A percentile compares a stretch with the other conserved stretches of the same genome.
phyloP scores from a whole-genome alignment of 164 flowering plant species.

The Nymphaea thermarum region DNA sequence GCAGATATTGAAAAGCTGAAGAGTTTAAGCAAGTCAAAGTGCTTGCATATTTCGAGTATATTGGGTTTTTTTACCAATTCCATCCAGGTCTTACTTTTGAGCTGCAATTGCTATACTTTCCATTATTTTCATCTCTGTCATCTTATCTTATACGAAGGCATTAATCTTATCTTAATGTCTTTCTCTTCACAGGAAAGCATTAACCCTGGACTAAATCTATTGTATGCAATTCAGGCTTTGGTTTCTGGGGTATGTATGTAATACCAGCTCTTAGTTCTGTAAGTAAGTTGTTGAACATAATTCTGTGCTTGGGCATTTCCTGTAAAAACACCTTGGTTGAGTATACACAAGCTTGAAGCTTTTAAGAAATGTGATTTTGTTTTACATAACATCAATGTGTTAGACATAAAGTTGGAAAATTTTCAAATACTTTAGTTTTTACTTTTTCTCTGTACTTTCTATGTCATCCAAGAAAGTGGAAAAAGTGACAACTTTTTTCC shows the following conservation, averaged over 20 bases:
- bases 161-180: slow-evolving; percentile 21
- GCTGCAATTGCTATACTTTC: not conserved
- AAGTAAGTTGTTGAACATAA: too few relatives aligned
- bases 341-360: too few relatives aligned
- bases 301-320: too few relatives aligned
- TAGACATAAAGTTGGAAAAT: too few relatives aligned
- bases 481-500: too few relatives aligned
- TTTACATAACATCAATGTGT: too few relatives aligned
- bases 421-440: too few relatives aligned
- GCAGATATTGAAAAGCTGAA: slow-evolving; percentile 96
- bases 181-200: slow-evolving; percentile 57
- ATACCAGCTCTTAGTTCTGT: too few relatives aligned
- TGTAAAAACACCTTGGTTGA: too few relatives aligned
- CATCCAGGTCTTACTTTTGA: slow-evolving; percentile 48
- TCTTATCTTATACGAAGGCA: slow-evolving; percentile 50
- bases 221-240: slow-evolving; percentile 77
- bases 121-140: not conserved
- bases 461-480: too few relatives aligned
- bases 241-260: slow-evolving; percentile 75
- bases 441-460: too few relatives aligned
- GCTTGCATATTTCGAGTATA: slow-evolving; percentile 53
- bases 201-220: slow-evolving; percentile 75
- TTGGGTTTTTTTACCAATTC: slow-evolving; percentile 65
- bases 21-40: slow-evolving; percentile 43
- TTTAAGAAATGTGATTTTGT: too few relatives aligned